Evolutionary conservation across 768 basidiomycete genomes (phyloP).

Genomic region (Collybiopsis confluens): DNA sequence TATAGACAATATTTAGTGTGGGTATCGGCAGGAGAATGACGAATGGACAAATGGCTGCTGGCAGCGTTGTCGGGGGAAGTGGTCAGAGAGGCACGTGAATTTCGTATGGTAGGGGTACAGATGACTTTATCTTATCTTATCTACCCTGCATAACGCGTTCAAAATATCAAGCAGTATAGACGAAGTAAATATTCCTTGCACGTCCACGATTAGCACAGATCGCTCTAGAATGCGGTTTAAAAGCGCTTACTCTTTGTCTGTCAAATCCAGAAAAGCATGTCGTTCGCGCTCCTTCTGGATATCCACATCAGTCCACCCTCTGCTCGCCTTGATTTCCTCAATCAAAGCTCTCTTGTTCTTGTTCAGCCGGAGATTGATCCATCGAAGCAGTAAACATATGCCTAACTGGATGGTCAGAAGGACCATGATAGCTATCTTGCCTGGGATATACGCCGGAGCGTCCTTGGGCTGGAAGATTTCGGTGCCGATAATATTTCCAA

Average conservation of each 20-base stretch:
- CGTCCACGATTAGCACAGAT: conserved; percentile 11
- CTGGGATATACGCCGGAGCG: conserved; percentile 60
- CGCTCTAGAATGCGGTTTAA: neutral
- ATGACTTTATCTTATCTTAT: too few relatives aligned
- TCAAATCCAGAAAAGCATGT: conserved; percentile 60
- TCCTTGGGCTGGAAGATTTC: conserved; percentile 61
- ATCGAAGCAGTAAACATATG: conserved; percentile 44
- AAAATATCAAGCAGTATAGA: conserved; percentile 42
- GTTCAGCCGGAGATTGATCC: conserved; percentile 54
- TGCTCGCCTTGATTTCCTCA: conserved; percentile 36
- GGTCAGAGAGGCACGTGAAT: too few relatives aligned
- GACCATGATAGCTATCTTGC: conserved; percentile 63
- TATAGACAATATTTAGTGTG: too few relatives aligned
- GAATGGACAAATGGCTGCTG: too few relatives aligned
- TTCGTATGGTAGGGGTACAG: too few relatives aligned
- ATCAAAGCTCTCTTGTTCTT: conserved; percentile 37
- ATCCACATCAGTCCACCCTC: conserved; percentile 57
- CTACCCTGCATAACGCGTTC: too few relatives aligned
- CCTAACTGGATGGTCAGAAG: conserved; percentile 49
- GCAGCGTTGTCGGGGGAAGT: too few relatives aligned
- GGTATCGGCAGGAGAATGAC: too few relatives aligned
- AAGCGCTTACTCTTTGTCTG: conserved; percentile 59
- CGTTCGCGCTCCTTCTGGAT: conserved; percentile 54
- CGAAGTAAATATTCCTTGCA: conserved; percentile 54
- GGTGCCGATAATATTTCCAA: conserved; percentile 61